phyloP scores from a whole-genome alignment of 768 basidiomycete genomes.

The Pulveroboletus frians region DNA sequence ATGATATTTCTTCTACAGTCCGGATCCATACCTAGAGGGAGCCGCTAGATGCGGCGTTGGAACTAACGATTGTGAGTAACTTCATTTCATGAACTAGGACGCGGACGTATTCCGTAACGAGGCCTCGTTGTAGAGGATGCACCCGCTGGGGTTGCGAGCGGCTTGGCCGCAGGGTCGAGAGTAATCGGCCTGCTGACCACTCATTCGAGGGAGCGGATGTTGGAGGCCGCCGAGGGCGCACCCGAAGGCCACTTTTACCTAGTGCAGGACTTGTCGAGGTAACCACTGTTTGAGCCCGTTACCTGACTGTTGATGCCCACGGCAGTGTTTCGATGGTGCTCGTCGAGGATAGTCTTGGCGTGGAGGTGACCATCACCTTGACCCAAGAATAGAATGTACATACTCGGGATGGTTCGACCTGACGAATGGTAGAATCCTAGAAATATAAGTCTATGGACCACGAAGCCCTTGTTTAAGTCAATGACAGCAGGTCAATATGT shows the following conservation, averaged over 20 bases:
- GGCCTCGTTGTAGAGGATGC: conserved; percentile 92
- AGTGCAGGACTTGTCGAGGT: conserved; percentile 69
- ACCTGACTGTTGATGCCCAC: neutral
- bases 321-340: conserved; percentile 28
- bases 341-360: conserved; percentile 29
- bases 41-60: conserved; percentile 65
- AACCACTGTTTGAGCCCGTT: conserved; percentile 13
- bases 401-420: neutral
- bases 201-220: conserved; percentile 65
- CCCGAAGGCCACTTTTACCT: conserved; percentile 40
- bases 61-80: conserved; percentile 31
- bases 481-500: conserved; percentile 9
- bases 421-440: neutral
- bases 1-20: conserved; percentile 35
- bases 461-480: neutral
- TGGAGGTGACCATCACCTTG: conserved; percentile 32
- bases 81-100: neutral
- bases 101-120: conserved; percentile 22
- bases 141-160: conserved; percentile 77
- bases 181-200: conserved; percentile 82
- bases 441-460: conserved; percentile 2
- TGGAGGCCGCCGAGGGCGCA: conserved; percentile 51
- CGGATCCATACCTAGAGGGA: conserved; percentile 88
- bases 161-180: conserved; percentile 75
- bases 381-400: neutral